Conservation (phyloP, 306 rosid species). For the Cicer cuneatum region DNA sequence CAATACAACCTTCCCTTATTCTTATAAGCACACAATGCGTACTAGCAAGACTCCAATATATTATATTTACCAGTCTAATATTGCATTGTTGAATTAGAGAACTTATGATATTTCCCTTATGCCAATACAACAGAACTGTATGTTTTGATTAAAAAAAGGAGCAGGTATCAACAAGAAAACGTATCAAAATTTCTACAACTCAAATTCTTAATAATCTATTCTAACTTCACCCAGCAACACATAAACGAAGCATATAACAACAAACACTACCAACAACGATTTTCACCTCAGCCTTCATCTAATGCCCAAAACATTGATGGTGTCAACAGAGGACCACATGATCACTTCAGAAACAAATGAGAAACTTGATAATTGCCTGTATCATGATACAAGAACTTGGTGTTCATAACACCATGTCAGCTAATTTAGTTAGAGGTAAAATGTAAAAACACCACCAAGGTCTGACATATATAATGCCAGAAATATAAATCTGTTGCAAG, state of each 20-base stretch:
- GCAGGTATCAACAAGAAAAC: slow-evolving; percentile 17
- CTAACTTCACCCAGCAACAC: slow-evolving; percentile 50
- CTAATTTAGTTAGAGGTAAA: slow-evolving; percentile 37
- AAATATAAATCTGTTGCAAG: slow-evolving; percentile 43
- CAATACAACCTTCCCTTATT: neutral
- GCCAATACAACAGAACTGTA: slow-evolving; percentile 27
- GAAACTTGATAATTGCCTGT: slow-evolving; percentile 55
- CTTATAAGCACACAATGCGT: neutral
- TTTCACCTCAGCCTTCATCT: slow-evolving; percentile 50
- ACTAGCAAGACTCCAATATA: slow-evolving; percentile 10
- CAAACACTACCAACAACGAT: slow-evolving; percentile 43
- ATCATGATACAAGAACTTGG: slow-evolving; percentile 55
- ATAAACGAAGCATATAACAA: slow-evolving; percentile 37
- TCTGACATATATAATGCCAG: slow-evolving; percentile 40
- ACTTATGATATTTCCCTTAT: slow-evolving; percentile 29
- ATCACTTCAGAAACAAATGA: slow-evolving; percentile 54
- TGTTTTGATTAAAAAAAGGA: slow-evolving; percentile 25
- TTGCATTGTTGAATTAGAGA: slow-evolving; percentile 26
- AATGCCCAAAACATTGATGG: slow-evolving; percentile 45
- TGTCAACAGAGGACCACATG: slow-evolving; percentile 49
- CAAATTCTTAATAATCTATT: slow-evolving; percentile 38
- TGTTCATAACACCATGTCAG: slow-evolving; percentile 52
- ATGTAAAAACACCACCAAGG: slow-evolving; percentile 28
- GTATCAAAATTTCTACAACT: slow-evolving; percentile 39
- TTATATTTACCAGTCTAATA: slow-evolving; percentile 1